phyloP scores from a whole-genome alignment of 2,329 filamentous ascomycete genomes.

The Sporothrix inflata region DNA sequence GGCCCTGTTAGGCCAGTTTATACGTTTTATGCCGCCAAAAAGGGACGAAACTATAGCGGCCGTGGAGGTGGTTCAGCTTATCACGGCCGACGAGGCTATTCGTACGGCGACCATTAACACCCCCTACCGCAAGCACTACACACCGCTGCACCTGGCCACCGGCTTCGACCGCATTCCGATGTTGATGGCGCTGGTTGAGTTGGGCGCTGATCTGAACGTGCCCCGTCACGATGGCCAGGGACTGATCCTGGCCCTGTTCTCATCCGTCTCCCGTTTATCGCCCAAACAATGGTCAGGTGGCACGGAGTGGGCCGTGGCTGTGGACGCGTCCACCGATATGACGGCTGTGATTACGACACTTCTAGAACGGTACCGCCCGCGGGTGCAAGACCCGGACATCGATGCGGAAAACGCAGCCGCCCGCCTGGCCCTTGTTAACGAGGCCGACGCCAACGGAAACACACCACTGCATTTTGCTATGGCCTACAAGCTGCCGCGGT shows the following conservation, averaged over 20 bases:
- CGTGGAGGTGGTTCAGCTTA: conserved; percentile 13
- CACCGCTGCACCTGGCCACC: conserved; percentile 24
- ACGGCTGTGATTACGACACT: conserved; percentile 1
- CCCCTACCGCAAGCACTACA: conserved; percentile 21
- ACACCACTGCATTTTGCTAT: conserved; percentile 18
- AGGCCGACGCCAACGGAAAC: conserved; percentile 23
- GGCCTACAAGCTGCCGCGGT: conserved; percentile 16
- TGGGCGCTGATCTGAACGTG: conserved; percentile 19
- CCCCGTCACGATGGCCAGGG: conserved; percentile 9
- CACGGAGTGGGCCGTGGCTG: neutral
- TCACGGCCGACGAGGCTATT: conserved; percentile 22
- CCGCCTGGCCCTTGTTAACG: conserved; percentile 14
- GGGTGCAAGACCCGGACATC: conserved; percentile 1
- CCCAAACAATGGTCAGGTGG: neutral
- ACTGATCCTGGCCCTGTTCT: conserved; percentile 17
- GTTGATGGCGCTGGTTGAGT: conserved; percentile 19
- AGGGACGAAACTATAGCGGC: neutral
- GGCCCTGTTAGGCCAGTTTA: neutral
- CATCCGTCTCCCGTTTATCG: conserved; percentile 14
- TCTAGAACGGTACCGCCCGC: conserved; percentile 4
- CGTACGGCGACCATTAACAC: conserved; percentile 26
- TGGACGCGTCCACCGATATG: conserved; percentile 12
- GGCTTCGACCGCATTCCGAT: conserved; percentile 19
- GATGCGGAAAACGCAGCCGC: conserved; percentile 20
- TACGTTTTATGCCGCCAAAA: neutral